Evolutionary conservation across 2,329 filamentous ascomycete genomes (phyloP), one percentile per base, ranked within the genome.

Genomic region (Ascocoryne sarcoides): DNA sequence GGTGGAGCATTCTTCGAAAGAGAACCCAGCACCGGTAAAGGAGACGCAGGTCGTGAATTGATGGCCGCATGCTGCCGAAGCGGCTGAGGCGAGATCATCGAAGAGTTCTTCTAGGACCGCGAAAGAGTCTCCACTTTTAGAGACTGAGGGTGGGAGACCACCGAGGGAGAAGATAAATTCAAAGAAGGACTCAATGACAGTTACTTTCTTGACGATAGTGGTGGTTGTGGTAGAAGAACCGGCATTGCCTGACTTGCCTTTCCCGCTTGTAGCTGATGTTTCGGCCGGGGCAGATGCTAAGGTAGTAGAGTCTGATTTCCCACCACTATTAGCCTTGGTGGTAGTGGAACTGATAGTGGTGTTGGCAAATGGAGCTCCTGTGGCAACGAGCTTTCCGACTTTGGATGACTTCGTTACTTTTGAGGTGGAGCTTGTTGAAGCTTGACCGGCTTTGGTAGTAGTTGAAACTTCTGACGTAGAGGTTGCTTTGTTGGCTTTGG

Each of bases 151-250:
- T 19, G 43, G 44, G 12, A 49, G 45, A 16, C 48, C 48, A 12
- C 52, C 52, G 23, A 51, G 45, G 16, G 44, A 49, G 15, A 45
- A 26, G 10, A 23, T 16, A 32, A 54, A 54, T 19, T 47, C 42
- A 44, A 54, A 54, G 43, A 54, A 54, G 7, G 52, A 49, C 20
- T 52, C 43, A 32, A 54, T 44, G 28, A 52, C 43, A 14, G 47
- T 45, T n/a, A 51, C 39, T 26, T 48, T 44, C 26, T 50, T 34
- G 14, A 47, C 40, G 15, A 46, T 38, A 14, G 35, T 33, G 4
- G 36, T 37, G 17, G 37, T 34, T 16, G 30, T 35, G 10, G 39
- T 19, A 16, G 17, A 32, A 10, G 37, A 26, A 28, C 18, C 36
- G 19, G 23, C n/a, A 17, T 12, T 12, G n/a, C 12, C 15, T 5